Conservation (phyloP, 1,139 yeast genomes). For the Lodderomyces margitis region DNA sequence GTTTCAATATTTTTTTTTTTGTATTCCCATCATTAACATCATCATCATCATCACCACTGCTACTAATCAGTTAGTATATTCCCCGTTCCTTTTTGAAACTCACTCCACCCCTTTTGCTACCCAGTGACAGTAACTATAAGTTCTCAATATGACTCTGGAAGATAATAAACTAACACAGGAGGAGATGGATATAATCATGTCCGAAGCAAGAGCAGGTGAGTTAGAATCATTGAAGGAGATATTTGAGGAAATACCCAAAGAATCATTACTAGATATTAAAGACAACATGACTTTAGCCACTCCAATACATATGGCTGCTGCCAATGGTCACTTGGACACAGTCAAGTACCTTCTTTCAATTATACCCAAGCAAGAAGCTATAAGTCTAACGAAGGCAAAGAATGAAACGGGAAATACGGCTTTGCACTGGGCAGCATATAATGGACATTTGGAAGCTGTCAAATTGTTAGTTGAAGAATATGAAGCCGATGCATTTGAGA, state of each 20-base stretch:
- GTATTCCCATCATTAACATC: too few relatives aligned
- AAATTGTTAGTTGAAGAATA: slow-evolving; percentile 68
- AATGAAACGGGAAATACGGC: slow-evolving; percentile 91
- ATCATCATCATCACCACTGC: too few relatives aligned
- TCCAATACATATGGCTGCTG: slow-evolving; percentile 92
- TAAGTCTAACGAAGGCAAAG: slow-evolving; percentile 47
- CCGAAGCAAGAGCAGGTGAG: slow-evolving; percentile 87
- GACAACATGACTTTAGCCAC: slow-evolving; percentile 70
- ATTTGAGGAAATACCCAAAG: slow-evolving; percentile 60
- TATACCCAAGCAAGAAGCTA: slow-evolving; percentile 44
- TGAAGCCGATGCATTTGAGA: slow-evolving; percentile 75
- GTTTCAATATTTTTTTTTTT: background rate
- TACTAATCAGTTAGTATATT: too few relatives aligned
- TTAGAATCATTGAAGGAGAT: slow-evolving; percentile 67
- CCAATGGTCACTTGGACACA: slow-evolving; percentile 82
- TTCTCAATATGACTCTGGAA: background rate
- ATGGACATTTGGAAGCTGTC: slow-evolving; percentile 77
- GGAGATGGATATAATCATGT: slow-evolving; percentile 76
- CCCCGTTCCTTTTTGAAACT: too few relatives aligned
- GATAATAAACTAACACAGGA: slow-evolving; percentile 46
- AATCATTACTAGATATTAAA: slow-evolving; percentile 47
- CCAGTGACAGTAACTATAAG: background rate
- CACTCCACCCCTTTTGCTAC: background rate
- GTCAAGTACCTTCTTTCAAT: slow-evolving; percentile 58
- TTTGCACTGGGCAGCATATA: slow-evolving; percentile 91